Base-by-base conservation (phyloP, 352 stramenopile species). In the Pythium biforme region DNA sequence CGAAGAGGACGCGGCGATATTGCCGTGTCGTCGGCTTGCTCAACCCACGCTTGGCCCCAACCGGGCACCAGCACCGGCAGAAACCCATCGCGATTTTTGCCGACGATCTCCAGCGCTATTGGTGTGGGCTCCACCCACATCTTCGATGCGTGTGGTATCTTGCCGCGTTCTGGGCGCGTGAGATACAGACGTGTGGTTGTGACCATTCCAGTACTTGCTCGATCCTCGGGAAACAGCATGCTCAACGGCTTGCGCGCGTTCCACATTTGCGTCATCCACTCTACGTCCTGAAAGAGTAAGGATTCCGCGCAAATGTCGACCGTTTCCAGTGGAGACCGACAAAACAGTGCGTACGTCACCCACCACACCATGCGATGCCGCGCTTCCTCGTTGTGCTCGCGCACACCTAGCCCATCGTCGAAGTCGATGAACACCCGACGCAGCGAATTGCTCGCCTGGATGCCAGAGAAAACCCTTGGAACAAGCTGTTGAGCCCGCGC, bases 11-110 rank as follows among this genome's bases (percentile, higher is more conserved):
- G 31, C 14, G 31, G 2, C 14, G 31, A 11, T 37, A 12, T 11
- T 10, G 20, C 20, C 19, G 39, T 45, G 3, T 19, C 39, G 8
- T 19, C 20, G 11, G 11, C 23, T 39, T 54, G 19, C 8, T 27
- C 1, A 6, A 54, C 47, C 47, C 47, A 54, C 26, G 47, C 47
- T 15, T 54, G 25, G 2, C 47, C 47, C 47, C 47, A 54, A 20
- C 47, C 47, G 39, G 47, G 47, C 8, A 54, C 17, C 23, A 54
- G 12, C n/a, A 54, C 47, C 1, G 47, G 23, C 0, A 54, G 25
- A 23, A 40, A 54, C 14, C 47, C 23, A 5, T 39, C 25, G 22
- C 47, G 25, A 5, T 3, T 20, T 22, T 54, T 23, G 7, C 47
- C 47, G 19, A 54, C 5, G 7, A 54, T 23, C 15, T 54, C 23